A percentile compares a stretch with the other conserved stretches of the same genome.
Evolutionary conservation across 1,284 basidiomycete genomes (phyloP).

Genomic region (Omphalotus olearius): DNA sequence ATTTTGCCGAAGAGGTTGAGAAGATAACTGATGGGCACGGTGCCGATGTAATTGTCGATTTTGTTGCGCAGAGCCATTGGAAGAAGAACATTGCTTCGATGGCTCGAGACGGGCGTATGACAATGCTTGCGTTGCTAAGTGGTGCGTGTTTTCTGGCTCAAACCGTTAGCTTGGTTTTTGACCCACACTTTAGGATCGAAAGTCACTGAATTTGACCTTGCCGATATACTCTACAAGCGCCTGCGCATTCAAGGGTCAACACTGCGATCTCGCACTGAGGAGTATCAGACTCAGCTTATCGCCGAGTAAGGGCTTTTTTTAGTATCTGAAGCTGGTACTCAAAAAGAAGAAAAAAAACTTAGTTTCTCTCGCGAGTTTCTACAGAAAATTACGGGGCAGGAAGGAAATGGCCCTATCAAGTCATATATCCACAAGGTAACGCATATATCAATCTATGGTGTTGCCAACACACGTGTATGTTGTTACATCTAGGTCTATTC

Average conservation of each 20-base stretch:
- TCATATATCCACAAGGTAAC: conserved; percentile 75
- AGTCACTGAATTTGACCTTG: conserved; percentile 62
- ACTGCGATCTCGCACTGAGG: conserved; percentile 71
- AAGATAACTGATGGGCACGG: conserved; percentile 62
- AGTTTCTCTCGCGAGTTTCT: conserved; percentile 48
- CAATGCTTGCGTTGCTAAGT: conserved; percentile 63
- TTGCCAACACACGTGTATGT: background rate
- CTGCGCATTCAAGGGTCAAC: conserved; percentile 89
- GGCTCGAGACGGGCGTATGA: conserved; percentile 78
- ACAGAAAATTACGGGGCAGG: conserved; percentile 51
- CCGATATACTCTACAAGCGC: conserved; percentile 78
- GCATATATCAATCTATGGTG: background rate
- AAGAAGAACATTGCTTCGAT: conserved; percentile 76
- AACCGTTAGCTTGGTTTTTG: background rate
- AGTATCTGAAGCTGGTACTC: background rate
- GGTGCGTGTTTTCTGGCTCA: conserved; percentile 36
- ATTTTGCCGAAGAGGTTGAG: conserved; percentile 72
- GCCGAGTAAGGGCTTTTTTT: conserved; percentile 40
- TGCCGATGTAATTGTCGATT: conserved; percentile 85
- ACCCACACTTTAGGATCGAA: conserved; percentile 46
- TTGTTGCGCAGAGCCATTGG: conserved; percentile 84
- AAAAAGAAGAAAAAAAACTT: background rate
- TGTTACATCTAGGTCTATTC: conserved; percentile 56
- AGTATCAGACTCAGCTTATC: conserved; percentile 82
- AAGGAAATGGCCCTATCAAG: conserved; percentile 59